phyloP scores from a whole-genome alignment of 805 yeast species.

The Monosporozyma yasuniensis region DNA sequence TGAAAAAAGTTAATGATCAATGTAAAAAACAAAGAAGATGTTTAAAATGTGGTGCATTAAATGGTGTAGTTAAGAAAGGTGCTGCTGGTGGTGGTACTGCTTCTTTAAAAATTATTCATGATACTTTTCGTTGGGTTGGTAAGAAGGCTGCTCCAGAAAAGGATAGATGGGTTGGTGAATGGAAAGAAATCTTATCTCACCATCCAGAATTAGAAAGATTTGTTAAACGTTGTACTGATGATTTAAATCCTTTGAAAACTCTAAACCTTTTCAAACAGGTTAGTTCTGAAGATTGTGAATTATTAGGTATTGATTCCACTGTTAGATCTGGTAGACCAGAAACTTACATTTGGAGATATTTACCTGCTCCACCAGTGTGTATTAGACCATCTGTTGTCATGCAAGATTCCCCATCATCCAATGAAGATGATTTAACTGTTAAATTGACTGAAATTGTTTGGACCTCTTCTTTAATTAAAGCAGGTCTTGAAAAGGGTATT shows the following conservation, averaged over 20 bases:
- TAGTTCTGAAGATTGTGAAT: conserved; percentile 79
- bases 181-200: conserved; percentile 60
- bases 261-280: conserved; percentile 81
- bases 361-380: conserved; percentile 99
- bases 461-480: conserved; percentile 89
- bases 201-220: conserved; percentile 87
- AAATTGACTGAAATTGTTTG: conserved; percentile 93
- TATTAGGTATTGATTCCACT: conserved; percentile 81
- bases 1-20: conserved; percentile 79
- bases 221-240: conserved; percentile 81
- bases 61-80: conserved; percentile 96
- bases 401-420: conserved; percentile 81
- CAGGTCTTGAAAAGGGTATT: conserved; percentile 92
- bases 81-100: conserved; percentile 89
- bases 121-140: conserved; percentile 91
- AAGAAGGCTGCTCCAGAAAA: conserved; percentile 82
- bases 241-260: conserved; percentile 85
- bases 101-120: conserved; percentile 89
- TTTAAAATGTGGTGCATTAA: conserved; percentile 72
- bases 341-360: conserved; percentile 90
- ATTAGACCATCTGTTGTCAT: conserved; percentile 93
- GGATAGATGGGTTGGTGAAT: conserved; percentile 77
- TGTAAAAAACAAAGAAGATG: conserved; percentile 94
- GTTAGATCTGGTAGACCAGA: conserved; percentile 84
- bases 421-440: conserved; percentile 95